Evolutionary conservation across 1,284 basidiomycete genomes (phyloP), one percentile per base, ranked within the genome.

Genomic region (Cutaneotrichosporon dermatis): DNA sequence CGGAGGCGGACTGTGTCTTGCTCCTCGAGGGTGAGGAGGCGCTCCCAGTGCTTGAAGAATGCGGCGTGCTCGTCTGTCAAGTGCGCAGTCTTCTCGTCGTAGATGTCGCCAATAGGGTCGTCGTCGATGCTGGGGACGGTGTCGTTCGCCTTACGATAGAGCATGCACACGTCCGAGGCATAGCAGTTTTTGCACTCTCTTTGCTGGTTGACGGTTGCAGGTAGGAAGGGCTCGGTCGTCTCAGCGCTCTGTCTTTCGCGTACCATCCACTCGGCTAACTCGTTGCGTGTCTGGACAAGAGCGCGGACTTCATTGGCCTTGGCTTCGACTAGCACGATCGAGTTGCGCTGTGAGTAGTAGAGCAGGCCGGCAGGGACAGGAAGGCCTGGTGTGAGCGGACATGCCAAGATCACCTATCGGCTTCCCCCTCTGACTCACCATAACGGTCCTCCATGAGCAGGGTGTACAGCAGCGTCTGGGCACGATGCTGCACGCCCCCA

Each of bases 381-480:
- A 7, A 71, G 60, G 50, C 69, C 72, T 74, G 60, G 6, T 12
- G 49, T 55, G 37, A 55, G 37, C 9, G 35, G 39, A 12, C 8
- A 12, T 40, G 12, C 34, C 34, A 11, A 33, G 44, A 25, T 11
- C n/a, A 35, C n/a, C 12, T 13, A 1, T 33, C 13, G 6, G 4
- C 4, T 25, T 5, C 2, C 36, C 11, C 2, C 40, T 67, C 77
- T 58, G 55, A 64, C 88, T 56, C 56, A 64, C 88, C 87, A 71
- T 98, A 98, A 11, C 93, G 85, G 71, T 99, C 94, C 40, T 86
- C 85, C 73, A 94, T 87, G 6, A 99, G 83, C 11, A 99, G 81
- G 0, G 92, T 97, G 73, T 99, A 99, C 6, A 99, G 80, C 87
- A 97, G 94, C 1, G 96, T 99, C 77, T 99, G 95, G 0, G 96